A percentile compares a stretch with the other conserved stretches of the same genome.
Conservation (phyloP, 1,139 yeast species). For the Yamadazyma pseudoaaseri region DNA sequence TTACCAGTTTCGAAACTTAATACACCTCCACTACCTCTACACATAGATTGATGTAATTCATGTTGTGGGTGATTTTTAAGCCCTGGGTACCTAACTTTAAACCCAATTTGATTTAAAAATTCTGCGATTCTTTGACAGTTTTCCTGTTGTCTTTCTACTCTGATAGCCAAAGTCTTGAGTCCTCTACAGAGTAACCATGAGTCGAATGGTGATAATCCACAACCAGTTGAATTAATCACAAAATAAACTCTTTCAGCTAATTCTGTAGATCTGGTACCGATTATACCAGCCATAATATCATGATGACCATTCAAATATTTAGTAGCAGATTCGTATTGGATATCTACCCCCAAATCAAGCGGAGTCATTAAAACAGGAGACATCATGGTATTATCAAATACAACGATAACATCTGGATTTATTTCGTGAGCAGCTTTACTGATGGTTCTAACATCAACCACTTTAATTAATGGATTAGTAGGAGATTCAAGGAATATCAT, state of each 20-base stretch:
- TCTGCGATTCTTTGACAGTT: constrained; percentile 75
- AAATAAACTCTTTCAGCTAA: constrained; percentile 70
- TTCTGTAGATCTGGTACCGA: constrained; percentile 64
- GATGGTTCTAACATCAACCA: constrained; percentile 72
- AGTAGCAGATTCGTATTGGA: constrained; percentile 91
- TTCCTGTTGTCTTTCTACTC: constrained; percentile 83
- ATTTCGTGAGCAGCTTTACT: constrained; percentile 63
- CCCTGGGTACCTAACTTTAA: constrained; percentile 84
- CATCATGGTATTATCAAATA: constrained; percentile 96
- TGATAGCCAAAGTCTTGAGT: constrained; percentile 76
- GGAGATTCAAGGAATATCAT: constrained; percentile 87
- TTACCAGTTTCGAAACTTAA: constrained; percentile 85
- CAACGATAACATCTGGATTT: constrained; percentile 71
- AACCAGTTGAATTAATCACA: constrained; percentile 85
- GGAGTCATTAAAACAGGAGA: constrained; percentile 86
- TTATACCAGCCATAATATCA: constrained; percentile 92
- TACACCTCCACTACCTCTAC: constrained; percentile 88
- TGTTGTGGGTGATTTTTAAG: constrained; percentile 78
- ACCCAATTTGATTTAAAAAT: constrained; percentile 59
- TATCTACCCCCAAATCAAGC: constrained; percentile 80
- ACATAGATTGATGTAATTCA: constrained; percentile 72
- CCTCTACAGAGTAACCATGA: constrained; percentile 88
- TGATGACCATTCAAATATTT: constrained; percentile 92
- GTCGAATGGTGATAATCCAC: constrained; percentile 89
- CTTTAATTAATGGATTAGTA: constrained; percentile 87